Percentiles rank a stretch among this genome's conserved stretches.
These are phyloP conservation scores for Colletotrichum spinosum DNA, from an alignment of 2,329 filamentous ascomycete genomes.

Conservation along the genomic window DNA sequence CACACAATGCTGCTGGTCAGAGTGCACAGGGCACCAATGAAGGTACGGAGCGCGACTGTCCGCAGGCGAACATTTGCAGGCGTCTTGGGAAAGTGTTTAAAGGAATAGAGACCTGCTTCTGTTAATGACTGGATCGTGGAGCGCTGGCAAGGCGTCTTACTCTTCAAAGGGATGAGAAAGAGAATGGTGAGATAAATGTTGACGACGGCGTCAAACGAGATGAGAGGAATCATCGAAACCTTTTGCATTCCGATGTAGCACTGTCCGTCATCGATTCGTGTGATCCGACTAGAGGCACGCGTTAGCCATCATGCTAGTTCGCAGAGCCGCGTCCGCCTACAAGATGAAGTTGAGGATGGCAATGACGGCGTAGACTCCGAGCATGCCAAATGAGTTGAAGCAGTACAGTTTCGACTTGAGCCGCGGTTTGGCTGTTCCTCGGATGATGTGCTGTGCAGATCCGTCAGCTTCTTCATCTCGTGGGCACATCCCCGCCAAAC, in stretches of 20 bases:
- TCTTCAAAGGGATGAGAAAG: conserved; percentile 70
- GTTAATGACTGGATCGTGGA: too few species aligned
- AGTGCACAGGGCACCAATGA: conserved; percentile 68
- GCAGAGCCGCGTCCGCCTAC: conserved; percentile 51
- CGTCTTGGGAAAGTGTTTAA: conserved; percentile 58
- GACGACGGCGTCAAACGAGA: conserved; percentile 69
- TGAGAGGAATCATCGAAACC: conserved; percentile 69
- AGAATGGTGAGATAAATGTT: conserved; percentile 73
- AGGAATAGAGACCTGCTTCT: conserved; percentile 64
- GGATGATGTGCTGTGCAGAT: conserved; percentile 64
- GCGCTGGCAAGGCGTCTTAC: conserved; percentile 50
- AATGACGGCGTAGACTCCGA: conserved; percentile 57
- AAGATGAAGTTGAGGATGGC: conserved; percentile 70
- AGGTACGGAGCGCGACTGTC: conserved; percentile 67
- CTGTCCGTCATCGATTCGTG: conserved; percentile 63
- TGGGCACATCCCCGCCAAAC: not conserved
- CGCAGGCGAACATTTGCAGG: conserved; percentile 57
- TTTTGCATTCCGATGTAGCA: conserved; percentile 73
- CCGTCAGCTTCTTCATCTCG: conserved; percentile 20
- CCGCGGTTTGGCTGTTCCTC: conserved; percentile 62
- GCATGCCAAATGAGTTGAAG: conserved; percentile 71
- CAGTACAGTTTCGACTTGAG: conserved; percentile 68
- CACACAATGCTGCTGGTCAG: conserved; percentile 69
- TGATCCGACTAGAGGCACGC: conserved; percentile 61
- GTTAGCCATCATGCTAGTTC: not conserved